phyloP scores from a whole-genome alignment of 805 yeast genomes.

The Pichia paraexigua region DNA sequence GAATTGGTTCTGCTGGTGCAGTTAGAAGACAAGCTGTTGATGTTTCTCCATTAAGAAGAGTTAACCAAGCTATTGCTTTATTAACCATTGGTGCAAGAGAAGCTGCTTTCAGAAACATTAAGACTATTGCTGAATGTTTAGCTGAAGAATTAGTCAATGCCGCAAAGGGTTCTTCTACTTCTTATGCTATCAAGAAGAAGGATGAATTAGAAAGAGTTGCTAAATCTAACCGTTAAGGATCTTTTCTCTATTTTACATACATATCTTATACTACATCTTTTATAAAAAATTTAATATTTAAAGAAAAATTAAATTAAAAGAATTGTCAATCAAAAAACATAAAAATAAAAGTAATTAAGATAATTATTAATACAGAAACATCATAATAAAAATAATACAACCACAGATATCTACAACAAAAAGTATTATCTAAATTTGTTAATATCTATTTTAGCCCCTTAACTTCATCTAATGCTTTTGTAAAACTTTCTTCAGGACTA shows the following conservation, averaged over 20 bases:
- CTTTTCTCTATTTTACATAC: not conserved
- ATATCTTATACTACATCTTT: not conserved
- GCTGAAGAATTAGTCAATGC: conserved; percentile 99
- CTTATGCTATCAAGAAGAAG: conserved; percentile 99
- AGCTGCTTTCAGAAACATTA: conserved; percentile 99
- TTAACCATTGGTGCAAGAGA: conserved; percentile 99
- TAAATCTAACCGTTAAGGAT: conserved; percentile 96
- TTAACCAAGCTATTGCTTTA: conserved; percentile 97
- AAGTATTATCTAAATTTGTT: not conserved
- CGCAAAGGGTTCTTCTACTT: conserved; percentile 99
- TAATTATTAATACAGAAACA: no score
- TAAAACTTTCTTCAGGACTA: conserved; percentile 52
- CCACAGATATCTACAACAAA: not conserved
- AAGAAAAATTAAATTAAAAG: not conserved
- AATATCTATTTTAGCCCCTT: conserved; percentile 26
- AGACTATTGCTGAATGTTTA: conserved; percentile 99
- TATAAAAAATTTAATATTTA: not conserved
- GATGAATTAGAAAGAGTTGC: conserved; percentile 99
- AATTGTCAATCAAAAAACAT: not conserved
- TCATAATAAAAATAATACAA: not conserved
- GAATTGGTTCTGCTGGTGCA: conserved; percentile 99
- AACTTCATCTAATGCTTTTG: conserved; percentile 51
- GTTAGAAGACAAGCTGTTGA: conserved; percentile 99
- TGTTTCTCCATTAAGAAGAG: conserved; percentile 99
- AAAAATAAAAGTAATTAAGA: no score